Percentiles rank a stretch among this genome's conserved stretches.
Evolutionary conservation across 371 early-diverging fungal genomes (phyloP).

Genomic region (Circinella umbellata): DNA sequence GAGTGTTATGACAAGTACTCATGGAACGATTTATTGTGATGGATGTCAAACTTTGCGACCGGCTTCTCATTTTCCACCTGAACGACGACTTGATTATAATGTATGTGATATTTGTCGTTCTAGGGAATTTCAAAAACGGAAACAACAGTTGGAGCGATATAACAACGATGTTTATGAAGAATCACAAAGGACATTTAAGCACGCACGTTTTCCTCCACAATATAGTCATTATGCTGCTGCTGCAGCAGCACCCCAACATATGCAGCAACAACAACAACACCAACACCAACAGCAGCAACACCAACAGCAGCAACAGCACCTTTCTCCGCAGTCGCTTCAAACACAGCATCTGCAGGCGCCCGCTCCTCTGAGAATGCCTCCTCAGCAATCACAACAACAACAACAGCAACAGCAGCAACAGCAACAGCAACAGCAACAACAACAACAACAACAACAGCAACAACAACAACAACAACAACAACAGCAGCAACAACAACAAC

Average conservation of each 20-base stretch:
- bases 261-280: neutral
- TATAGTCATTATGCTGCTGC: neutral
- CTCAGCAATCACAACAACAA: neutral
- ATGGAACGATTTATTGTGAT: slow-evolving; percentile 8
- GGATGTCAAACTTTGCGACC: slow-evolving; percentile 14
- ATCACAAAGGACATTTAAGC: slow-evolving; percentile 4
- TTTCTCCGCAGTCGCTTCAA: slow-evolving; percentile 15
- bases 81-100: slow-evolving; percentile 10
- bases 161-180: slow-evolving; percentile 12
- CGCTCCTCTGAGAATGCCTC: slow-evolving; percentile 6
- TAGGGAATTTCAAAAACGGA: slow-evolving; percentile 20
- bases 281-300: slow-evolving; percentile 8
- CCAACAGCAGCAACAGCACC: slow-evolving; percentile 15
- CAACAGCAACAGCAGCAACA: neutral
- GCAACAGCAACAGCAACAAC: neutral
- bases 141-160: slow-evolving; percentile 9
- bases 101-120: slow-evolving; percentile 15
- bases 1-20: neutral
- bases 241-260: slow-evolving; percentile 1
- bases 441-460: slow-evolving; percentile 14
- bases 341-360: slow-evolving; percentile 15
- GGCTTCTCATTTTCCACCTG: slow-evolving; percentile 4
- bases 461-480: slow-evolving; percentile 7
- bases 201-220: slow-evolving; percentile 7
- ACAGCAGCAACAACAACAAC: slow-evolving; percentile 15